A percentile compares a stretch with the other conserved stretches of the same genome.
These are phyloP conservation scores for Eucalyptus cloeziana DNA, from an alignment of 345 rosid species.

Conservation along the genomic window DNA sequence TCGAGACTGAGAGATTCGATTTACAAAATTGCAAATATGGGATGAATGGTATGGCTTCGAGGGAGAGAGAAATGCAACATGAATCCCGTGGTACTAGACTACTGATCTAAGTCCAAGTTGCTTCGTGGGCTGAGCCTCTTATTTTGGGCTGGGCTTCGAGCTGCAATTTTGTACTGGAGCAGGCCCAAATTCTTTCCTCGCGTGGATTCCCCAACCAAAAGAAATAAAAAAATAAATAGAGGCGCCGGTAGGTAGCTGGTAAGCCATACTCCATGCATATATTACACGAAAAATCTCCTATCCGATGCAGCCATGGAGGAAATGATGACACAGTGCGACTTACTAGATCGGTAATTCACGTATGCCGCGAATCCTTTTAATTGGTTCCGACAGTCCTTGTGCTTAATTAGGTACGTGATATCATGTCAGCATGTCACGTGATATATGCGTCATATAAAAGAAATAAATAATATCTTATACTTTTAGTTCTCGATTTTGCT, in stretches of 20 bases:
- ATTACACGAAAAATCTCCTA: background rate
- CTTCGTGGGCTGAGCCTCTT: background rate
- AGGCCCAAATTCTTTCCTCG: background rate
- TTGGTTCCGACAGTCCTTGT: fast-evolving
- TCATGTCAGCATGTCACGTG: background rate
- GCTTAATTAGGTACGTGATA: background rate
- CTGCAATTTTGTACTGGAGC: background rate
- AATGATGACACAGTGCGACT: background rate
- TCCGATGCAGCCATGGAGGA: background rate
- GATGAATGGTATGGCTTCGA: background rate
- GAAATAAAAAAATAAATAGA: background rate
- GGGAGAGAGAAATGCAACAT: background rate
- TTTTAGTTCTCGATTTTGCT: background rate
- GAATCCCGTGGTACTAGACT: background rate
- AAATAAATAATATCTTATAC: fast-evolving
- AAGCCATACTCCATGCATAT: background rate
- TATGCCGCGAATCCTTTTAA: fast-evolving
- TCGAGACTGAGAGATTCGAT: background rate
- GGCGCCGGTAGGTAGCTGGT: background rate
- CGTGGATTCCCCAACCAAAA: background rate
- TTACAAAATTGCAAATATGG: background rate
- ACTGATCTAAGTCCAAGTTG: background rate
- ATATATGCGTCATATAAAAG: background rate
- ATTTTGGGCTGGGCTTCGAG: background rate
- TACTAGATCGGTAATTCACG: fast-evolving